Percentiles rank a stretch among this genome's conserved stretches.
These are phyloP conservation scores for Blastocrithidia nonstop DNA, from an alignment of 208 protist genomes.

Conservation along the genomic window DNA sequence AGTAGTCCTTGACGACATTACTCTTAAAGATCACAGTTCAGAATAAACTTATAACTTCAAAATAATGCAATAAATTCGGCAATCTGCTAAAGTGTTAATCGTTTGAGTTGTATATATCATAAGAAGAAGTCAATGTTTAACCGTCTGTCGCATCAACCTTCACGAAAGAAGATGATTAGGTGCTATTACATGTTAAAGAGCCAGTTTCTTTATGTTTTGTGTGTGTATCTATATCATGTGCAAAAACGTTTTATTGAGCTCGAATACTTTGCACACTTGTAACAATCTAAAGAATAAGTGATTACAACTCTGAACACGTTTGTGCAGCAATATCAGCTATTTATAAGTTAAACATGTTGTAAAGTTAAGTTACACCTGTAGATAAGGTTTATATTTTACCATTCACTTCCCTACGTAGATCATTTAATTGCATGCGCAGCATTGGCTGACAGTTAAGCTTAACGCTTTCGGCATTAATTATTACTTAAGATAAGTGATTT, in stretches of 20 bases:
- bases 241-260: constrained; percentile 35
- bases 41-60: constrained; percentile 77
- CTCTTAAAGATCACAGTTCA: constrained; percentile 49
- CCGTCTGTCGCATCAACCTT: no score
- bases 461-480: constrained; percentile 14
- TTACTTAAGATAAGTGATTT: constrained; percentile 11
- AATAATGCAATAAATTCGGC: constrained; percentile 30
- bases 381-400: constrained; percentile 41
- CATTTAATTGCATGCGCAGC: constrained; percentile 27
- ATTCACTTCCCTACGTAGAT: constrained; percentile 21
- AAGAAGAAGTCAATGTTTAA: no score
- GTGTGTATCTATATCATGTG: no score
- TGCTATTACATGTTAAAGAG: not conserved
- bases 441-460: constrained; percentile 23
- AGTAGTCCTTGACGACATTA: constrained; percentile 49
- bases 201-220: constrained; percentile 4
- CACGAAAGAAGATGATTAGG: no score
- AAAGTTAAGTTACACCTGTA: constrained; percentile 65
- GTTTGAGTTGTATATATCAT: not conserved
- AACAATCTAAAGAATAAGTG: constrained; percentile 37
- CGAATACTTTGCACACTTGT: constrained; percentile 30
- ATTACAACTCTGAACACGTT: constrained; percentile 61
- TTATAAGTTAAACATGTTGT: constrained; percentile 72
- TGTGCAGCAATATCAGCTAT: constrained; percentile 77
- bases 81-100: constrained; percentile 53